A percentile compares a stretch with the other conserved stretches of the same genome.
These are phyloP conservation scores for Dichomitus squalens DNA, from an alignment of 1,284 basidiomycete genomes.

Conservation along the genomic window DNA sequence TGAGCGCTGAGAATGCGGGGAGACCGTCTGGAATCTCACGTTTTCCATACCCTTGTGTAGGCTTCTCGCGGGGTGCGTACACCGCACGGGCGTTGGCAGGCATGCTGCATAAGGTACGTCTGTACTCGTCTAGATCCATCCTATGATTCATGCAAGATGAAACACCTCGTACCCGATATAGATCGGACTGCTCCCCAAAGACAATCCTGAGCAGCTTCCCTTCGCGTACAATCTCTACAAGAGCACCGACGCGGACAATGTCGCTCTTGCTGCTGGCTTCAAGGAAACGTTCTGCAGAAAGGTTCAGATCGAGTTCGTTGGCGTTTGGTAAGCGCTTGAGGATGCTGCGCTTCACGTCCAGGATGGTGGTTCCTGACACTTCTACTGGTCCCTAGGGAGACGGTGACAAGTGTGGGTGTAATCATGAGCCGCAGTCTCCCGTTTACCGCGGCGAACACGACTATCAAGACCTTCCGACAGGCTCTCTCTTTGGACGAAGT, in stretches of 20 bases:
- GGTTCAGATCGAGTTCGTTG: slow-evolving; percentile 55
- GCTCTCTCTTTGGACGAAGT: slow-evolving; percentile 48
- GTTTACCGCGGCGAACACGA: slow-evolving; percentile 41
- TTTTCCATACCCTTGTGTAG: slow-evolving; percentile 11
- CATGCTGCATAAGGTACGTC: slow-evolving; percentile 38
- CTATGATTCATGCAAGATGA: background rate
- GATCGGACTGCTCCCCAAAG: slow-evolving; percentile 53
- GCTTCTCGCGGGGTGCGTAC: slow-evolving; percentile 48
- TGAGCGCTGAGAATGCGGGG: slow-evolving; percentile 28
- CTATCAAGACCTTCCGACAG: slow-evolving; percentile 45
- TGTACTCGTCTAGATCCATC: background rate
- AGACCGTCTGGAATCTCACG: background rate
- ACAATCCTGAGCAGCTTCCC: slow-evolving; percentile 55
- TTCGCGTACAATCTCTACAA: slow-evolving; percentile 63
- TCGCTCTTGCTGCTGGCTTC: slow-evolving; percentile 46
- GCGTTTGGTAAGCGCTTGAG: slow-evolving; percentile 33
- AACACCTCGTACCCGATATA: slow-evolving; percentile 14
- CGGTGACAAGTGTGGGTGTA: slow-evolving; percentile 42
- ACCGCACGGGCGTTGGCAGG: slow-evolving; percentile 52
- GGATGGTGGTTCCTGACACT: background rate
- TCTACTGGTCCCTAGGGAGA: slow-evolving; percentile 33
- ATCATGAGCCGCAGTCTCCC: slow-evolving; percentile 41
- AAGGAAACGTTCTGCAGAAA: slow-evolving; percentile 52
- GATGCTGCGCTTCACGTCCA: background rate
- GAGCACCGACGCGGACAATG: slow-evolving; percentile 41